These are phyloP conservation scores for Malus orientalis DNA, from an alignment of 306 rosid genomes.

Conservation along the genomic window DNA sequence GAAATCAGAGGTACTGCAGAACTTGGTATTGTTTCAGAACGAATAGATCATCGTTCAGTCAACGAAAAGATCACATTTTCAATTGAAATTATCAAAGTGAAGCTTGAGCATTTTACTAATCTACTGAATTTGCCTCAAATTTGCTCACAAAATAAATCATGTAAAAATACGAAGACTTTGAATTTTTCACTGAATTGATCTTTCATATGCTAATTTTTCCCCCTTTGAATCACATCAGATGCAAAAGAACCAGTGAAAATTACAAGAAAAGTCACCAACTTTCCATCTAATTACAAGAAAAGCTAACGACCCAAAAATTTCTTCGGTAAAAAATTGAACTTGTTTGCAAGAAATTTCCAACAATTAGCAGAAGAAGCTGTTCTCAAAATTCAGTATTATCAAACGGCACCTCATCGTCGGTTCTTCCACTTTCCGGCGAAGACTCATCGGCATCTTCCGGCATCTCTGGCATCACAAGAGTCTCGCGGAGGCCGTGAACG, in stretches of 20 bases:
- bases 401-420: constrained; percentile 5
- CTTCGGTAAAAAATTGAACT: neutral
- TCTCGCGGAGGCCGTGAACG: constrained; percentile 64
- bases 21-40: too few species aligned
- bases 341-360: neutral
- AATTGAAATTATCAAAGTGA: neutral
- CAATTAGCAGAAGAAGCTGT: neutral
- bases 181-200: neutral
- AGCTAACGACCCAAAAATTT: neutral
- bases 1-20: too few species aligned
- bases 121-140: neutral
- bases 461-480: constrained; percentile 14
- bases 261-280: neutral
- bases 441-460: constrained; percentile 2
- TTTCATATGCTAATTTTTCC: neutral
- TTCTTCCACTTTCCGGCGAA: neutral
- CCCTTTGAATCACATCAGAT: neutral
- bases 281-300: neutral
- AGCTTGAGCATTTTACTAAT: neutral
- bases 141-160: neutral
- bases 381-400: constrained; percentile 41
- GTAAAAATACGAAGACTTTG: neutral
- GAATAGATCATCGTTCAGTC: neutral
- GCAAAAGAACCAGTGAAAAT: neutral
- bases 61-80: neutral